These are phyloP conservation scores for Ceratocystis eucalypticola DNA, from an alignment of 2,329 filamentous ascomycete genomes.

Conservation along the genomic window DNA sequence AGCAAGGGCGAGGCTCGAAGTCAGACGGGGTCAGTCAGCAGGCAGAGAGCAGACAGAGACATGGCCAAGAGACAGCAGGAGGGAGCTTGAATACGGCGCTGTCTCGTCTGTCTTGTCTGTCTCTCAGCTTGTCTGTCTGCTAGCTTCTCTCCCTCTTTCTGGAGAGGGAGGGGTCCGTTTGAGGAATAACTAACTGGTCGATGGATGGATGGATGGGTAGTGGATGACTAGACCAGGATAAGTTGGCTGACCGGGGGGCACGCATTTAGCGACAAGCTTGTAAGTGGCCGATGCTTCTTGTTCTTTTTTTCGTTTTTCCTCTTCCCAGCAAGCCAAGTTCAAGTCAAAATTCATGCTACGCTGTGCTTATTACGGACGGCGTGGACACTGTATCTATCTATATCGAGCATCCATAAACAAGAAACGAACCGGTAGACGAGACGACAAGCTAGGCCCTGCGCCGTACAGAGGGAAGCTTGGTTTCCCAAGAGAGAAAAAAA, in stretches of 20 bases:
- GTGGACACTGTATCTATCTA: not conserved
- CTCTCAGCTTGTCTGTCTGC: not conserved
- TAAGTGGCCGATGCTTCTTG: slow-evolving; percentile 6
- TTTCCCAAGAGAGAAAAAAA: not conserved
- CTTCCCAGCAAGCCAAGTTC: not conserved
- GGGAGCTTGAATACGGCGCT: not conserved
- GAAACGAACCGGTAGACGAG: not conserved
- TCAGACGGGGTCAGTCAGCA: not conserved
- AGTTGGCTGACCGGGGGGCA: not conserved
- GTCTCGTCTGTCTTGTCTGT: not conserved
- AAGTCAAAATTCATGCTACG: not conserved
- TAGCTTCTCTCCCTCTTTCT: not conserved
- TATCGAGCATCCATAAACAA: not conserved
- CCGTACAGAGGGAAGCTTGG: not conserved
- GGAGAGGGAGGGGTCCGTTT: not conserved
- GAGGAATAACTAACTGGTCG: not conserved
- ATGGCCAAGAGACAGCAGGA: not conserved
- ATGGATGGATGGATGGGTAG: not conserved
- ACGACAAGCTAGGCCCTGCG: not conserved
- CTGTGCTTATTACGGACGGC: not conserved
- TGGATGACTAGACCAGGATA: not conserved
- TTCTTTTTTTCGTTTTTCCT: not conserved
- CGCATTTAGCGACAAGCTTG: slow-evolving; percentile 8
- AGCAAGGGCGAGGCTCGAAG: not conserved
- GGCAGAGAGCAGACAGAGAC: not conserved